These are phyloP conservation scores for Acer campestre DNA, from an alignment of 345 rosid species.

Conservation along the genomic window DNA sequence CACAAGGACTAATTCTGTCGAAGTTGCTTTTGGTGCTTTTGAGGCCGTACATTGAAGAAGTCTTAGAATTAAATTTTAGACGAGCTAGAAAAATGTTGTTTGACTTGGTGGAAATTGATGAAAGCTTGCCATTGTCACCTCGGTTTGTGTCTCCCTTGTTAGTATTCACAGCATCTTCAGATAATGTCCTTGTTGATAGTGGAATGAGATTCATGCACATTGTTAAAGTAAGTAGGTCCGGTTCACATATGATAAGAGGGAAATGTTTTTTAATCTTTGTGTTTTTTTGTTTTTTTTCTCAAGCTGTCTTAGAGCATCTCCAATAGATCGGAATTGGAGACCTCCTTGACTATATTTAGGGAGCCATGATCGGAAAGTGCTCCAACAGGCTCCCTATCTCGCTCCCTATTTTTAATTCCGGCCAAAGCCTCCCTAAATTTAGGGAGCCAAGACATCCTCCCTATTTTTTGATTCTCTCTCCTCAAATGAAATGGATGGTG, in stretches of 20 bases:
- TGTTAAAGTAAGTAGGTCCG: constrained; percentile 60
- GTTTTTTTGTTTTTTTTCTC: not conserved
- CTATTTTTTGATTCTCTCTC: too few relatives aligned
- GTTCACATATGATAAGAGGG: constrained; percentile 7
- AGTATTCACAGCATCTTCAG: constrained; percentile 59
- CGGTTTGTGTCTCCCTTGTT: constrained; percentile 57
- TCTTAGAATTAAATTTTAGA: constrained; percentile 83
- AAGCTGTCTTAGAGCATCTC: too few relatives aligned
- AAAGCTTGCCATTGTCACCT: constrained; percentile 55
- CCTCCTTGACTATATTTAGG: too few relatives aligned
- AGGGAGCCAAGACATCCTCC: too few relatives aligned
- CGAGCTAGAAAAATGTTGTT: constrained; percentile 73
- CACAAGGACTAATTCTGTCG: constrained; percentile 78
- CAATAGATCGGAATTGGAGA: too few relatives aligned
- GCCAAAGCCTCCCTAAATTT: too few relatives aligned
- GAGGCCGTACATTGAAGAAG: constrained; percentile 90
- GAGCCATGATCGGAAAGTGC: too few relatives aligned
- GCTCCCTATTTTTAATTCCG: too few relatives aligned
- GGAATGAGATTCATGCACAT: constrained; percentile 82
- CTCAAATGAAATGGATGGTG: too few relatives aligned
- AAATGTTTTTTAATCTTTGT: constrained; percentile 3
- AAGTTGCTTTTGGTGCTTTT: constrained; percentile 85
- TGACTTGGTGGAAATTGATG: constrained; percentile 56
- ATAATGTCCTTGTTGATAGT: constrained; percentile 64
- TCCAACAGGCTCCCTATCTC: too few relatives aligned